A percentile compares a stretch with the other conserved stretches of the same genome.
Conservation (phyloP, 2,329 filamentous ascomycete genomes). For the Madurella fahalii region DNA sequence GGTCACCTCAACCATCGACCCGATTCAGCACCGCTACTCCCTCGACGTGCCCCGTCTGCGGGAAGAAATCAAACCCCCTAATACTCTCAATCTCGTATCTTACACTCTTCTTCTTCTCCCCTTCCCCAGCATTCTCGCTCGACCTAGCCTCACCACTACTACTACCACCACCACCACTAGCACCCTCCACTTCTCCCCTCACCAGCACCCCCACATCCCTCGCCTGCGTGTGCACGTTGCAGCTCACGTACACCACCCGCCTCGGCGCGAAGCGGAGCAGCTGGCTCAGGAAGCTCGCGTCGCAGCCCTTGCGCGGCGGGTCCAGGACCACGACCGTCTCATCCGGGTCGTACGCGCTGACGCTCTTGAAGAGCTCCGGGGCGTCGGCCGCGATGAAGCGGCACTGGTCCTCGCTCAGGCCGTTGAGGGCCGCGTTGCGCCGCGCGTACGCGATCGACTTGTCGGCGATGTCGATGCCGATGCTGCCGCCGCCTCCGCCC, state of each 20-base stretch:
- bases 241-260: conserved; percentile 89
- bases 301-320: conserved; percentile 93
- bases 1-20: conserved; percentile 37
- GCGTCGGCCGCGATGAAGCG: conserved; percentile 89
- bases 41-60: conserved; percentile 72
- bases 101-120: conserved; percentile 34
- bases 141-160: conserved; percentile 26
- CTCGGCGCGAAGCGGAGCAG: conserved; percentile 72
- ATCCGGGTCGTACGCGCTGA: conserved; percentile 63
- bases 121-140: conserved; percentile 23
- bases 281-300: conserved; percentile 77
- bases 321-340: conserved; percentile 94
- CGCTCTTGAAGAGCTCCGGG: conserved; percentile 70
- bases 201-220: conserved; percentile 87
- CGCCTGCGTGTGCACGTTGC: conserved; percentile 97
- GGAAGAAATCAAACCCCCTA: conserved; percentile 94
- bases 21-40: conserved; percentile 62
- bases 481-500: conserved; percentile 58
- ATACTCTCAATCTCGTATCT: conserved; percentile 86
- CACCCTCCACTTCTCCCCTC: conserved; percentile 51
- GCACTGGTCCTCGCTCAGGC: conserved; percentile 62
- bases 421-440: conserved; percentile 74
- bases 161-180: conserved; percentile 25
- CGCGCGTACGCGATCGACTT: conserved; percentile 75
- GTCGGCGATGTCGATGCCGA: conserved; percentile 85